Evolutionary conservation across 495 filamentous ascomycete species (phyloP), one percentile per base, ranked within the genome.

Genomic region (Annulohypoxylon bovei): DNA sequence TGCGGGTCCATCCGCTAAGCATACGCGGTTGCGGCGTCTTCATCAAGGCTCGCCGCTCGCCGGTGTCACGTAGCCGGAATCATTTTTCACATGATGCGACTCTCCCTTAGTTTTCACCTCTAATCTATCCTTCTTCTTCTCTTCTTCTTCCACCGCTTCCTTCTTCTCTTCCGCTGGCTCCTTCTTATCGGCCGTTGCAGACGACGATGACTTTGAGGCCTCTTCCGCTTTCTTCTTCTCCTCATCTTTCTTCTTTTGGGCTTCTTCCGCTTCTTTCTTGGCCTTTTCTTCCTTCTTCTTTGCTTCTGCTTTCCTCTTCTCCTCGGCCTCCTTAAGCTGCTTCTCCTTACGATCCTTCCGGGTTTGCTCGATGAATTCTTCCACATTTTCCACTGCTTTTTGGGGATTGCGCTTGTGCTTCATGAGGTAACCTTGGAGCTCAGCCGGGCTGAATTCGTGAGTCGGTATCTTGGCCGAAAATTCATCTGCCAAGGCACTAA

Each of bases 391-490:
- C 11, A 92, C 85, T 14, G 89, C 89, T 27, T 57, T 77, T 62
- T 89, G 84, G 18, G 91, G 89, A 58, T 84, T 77, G 32, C 83
- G 80, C 81, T 92, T 92, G 70, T 93, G 81, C 75, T 87, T 88
- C 46, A 94, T 80, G 23, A 93, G 81, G 71, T 87, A 91, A 3
- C 91, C 91, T 77, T 95, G 92, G 33, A 95, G 87, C 81, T 93
- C 92, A 9, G 92, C 92, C 0, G 92, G 90, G 16, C 85, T 88
- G 69, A 93, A 91, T 65, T 87, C 86, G 22, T 83, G 81, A 18
- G 81, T 82, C 0, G 93, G 92, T 11, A 97, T 78, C 39, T 78
- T 73, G 7, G 77, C 71, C 0, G 91, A 87, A 75, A 97, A 95
- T 46, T 85, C 73, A 1, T 74, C 72, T 0, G 91, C 79, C 6